A percentile compares a stretch with the other conserved stretches of the same genome.
Evolutionary conservation across 2,329 filamentous ascomycete species (phyloP).

Genomic region (Monosporascus sp.): DNA sequence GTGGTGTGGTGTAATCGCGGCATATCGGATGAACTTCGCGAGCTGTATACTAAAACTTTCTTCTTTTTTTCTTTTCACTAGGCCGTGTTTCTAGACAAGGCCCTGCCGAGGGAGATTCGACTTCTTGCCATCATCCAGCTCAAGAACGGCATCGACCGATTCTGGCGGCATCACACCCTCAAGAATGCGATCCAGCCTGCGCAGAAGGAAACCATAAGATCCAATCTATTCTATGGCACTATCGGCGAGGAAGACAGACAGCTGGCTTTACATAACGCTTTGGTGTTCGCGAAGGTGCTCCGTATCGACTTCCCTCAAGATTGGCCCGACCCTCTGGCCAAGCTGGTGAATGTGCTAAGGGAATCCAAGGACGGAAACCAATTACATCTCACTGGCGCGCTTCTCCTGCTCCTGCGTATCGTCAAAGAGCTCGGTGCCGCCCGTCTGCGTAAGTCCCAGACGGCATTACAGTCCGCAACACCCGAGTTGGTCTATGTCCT

Average conservation of each 20-base stretch:
- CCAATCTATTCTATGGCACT: constrained; percentile 68
- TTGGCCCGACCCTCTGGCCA: constrained; percentile 64
- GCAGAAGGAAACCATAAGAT: constrained; percentile 73
- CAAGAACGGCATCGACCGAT: constrained; percentile 93
- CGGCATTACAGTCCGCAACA: constrained; percentile 69
- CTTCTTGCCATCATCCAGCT: constrained; percentile 90
- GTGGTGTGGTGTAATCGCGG: background rate
- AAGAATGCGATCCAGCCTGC: constrained; percentile 65
- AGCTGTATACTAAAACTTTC: constrained; percentile 1
- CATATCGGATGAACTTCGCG: background rate
- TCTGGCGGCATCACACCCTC: constrained; percentile 67
- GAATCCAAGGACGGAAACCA: constrained; percentile 52
- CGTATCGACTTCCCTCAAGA: constrained; percentile 84
- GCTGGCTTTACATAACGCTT: constrained; percentile 80
- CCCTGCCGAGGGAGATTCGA: constrained; percentile 70
- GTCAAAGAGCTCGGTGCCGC: constrained; percentile 88
- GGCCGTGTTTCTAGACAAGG: constrained; percentile 76
- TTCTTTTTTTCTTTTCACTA: constrained; percentile 28
- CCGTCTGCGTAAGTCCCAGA: constrained; percentile 67
- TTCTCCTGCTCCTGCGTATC: constrained; percentile 76
- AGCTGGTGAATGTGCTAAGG: constrained; percentile 61
- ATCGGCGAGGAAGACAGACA: constrained; percentile 69
- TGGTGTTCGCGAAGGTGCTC: constrained; percentile 82
- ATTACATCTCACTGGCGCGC: constrained; percentile 62
- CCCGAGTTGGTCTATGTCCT: constrained; percentile 82